Evolutionary conservation across 2,329 filamentous ascomycete species (phyloP).

Genomic region (Colletotrichum tamarilloi): DNA sequence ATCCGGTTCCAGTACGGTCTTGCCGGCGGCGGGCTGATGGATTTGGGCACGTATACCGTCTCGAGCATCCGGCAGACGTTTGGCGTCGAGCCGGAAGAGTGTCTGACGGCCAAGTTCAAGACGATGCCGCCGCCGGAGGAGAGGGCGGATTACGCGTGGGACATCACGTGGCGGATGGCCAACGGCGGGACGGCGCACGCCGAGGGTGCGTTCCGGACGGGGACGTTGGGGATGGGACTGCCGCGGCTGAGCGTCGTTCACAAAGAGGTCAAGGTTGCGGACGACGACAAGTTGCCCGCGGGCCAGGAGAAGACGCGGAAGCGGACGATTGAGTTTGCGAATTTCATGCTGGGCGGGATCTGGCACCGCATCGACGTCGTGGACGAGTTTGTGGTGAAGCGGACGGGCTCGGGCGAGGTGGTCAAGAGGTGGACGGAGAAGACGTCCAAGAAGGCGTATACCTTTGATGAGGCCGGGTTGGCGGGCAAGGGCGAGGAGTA

Average conservation of each 20-base stretch:
- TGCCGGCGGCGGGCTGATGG: conserved; percentile 54
- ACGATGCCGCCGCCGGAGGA: conserved; percentile 45
- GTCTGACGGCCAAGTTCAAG: conserved; percentile 44
- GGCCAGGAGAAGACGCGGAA: conserved; percentile 40
- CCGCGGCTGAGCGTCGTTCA: conserved; percentile 41
- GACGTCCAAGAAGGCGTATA: conserved; percentile 48
- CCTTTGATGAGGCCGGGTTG: conserved; percentile 45
- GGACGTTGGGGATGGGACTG: background rate
- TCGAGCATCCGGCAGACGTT: conserved; percentile 52
- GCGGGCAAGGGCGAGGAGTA: conserved; percentile 46
- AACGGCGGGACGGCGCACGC: conserved; percentile 50
- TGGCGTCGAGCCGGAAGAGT: conserved; percentile 50
- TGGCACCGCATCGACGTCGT: conserved; percentile 51
- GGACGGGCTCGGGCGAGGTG: conserved; percentile 33
- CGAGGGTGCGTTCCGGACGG: conserved; percentile 41
- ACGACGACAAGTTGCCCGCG: conserved; percentile 33
- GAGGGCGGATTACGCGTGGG: conserved; percentile 47
- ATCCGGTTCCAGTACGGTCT: conserved; percentile 57
- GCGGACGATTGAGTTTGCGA: conserved; percentile 43
- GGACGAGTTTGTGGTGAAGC: conserved; percentile 47
- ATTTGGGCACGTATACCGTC: conserved; percentile 54
- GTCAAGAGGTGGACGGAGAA: conserved; percentile 40
- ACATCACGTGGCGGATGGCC: conserved; percentile 51
- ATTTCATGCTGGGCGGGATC: conserved; percentile 41
- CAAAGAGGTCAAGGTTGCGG: conserved; percentile 18